Base-by-base conservation (phyloP, 176 grass and related monocot genomes). In the Coix lacrymajobi region DNA sequence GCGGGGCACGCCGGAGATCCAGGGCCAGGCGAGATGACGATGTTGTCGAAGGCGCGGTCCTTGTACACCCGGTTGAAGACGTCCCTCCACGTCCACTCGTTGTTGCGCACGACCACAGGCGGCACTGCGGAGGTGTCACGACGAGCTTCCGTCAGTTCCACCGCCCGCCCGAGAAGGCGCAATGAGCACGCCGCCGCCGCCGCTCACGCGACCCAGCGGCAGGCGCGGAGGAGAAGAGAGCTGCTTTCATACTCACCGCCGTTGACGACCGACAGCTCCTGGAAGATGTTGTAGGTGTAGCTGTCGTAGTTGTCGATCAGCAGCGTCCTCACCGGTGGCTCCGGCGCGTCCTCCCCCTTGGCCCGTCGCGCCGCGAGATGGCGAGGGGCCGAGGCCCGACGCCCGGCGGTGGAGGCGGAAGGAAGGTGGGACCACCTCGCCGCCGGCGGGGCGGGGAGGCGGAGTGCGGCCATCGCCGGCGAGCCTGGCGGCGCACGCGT, bases 231-330 rank as follows among this genome's bases (percentile, higher is more conserved):
- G 15, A 3, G 44, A 9, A 9, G 40, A 11, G 14, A 45, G 15
- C 7, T 12, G 26, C 0, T 46, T 29, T 49, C 9, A 9, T 46
- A 79, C 87, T 83, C 85, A 98, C 96, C 88, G 74, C 92, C 87
- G 88, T 98, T 98, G 85, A 98, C 89, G 33, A 98, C 85, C 5
- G 88, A 93, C 32, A 98, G 87, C 80, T 98, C 96, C 74, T 95
- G 96, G 81, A 91, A 95, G 79, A 98, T 90, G 85, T 98, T 98
- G 75, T 98, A 98, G 64, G 96, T 95, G 78, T 98, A 95, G 83
- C 92, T 98, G 85, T 98, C 96, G 73, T 98, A 93, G 87, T 95
- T 98, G 79, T 98, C 92, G 43, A 95, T 95, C 62, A 95, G 75
- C 41, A 98, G 91, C 66, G 96, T 95, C 77, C 96, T 86, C n/a